phyloP scores from a whole-genome alignment of 169 alveolate genomes.

The Prorocentrum cordatum region DNA sequence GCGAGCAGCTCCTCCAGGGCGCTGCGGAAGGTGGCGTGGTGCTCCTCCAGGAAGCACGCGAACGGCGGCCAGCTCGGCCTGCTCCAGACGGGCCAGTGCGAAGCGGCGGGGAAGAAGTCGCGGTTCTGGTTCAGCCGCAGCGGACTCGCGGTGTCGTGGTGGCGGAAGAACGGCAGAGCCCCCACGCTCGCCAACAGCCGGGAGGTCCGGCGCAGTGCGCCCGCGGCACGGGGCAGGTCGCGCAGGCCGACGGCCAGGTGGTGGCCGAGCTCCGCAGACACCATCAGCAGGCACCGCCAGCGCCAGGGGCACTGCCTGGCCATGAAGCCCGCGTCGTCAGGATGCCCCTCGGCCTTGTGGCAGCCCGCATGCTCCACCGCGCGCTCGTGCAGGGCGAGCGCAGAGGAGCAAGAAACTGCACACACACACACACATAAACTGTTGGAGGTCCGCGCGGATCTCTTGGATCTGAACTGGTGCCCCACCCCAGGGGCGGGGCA shows the following conservation, averaged over 20 bases:
- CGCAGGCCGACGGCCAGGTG: background rate
- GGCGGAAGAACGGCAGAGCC: background rate
- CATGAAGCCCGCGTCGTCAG: no score
- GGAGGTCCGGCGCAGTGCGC: background rate
- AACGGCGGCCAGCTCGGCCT: conserved; percentile 13
- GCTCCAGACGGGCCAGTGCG: conserved; percentile 43
- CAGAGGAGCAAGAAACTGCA: no score
- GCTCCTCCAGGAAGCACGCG: conserved; percentile 6
- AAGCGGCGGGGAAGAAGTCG: background rate
- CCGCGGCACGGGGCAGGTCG: background rate
- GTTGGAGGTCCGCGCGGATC: no score
- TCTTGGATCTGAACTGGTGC: no score
- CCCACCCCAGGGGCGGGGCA: no score
- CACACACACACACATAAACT: no score
- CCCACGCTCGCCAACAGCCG: background rate
- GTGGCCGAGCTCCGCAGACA: background rate
- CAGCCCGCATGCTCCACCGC: no score
- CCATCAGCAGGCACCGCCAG: conserved; percentile 15
- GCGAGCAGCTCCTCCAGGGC: background rate
- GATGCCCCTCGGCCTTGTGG: no score
- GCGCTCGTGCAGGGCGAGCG: no score
- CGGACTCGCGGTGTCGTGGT: conserved; percentile 5
- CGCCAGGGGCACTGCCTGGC: conserved; percentile 42
- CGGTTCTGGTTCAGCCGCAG: background rate
- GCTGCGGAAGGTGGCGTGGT: background rate